A percentile compares a stretch with the other conserved stretches of the same genome.
phyloP scores from a whole-genome alignment of 1,139 yeast genomes.

The Saccharomycopsis phalli region DNA sequence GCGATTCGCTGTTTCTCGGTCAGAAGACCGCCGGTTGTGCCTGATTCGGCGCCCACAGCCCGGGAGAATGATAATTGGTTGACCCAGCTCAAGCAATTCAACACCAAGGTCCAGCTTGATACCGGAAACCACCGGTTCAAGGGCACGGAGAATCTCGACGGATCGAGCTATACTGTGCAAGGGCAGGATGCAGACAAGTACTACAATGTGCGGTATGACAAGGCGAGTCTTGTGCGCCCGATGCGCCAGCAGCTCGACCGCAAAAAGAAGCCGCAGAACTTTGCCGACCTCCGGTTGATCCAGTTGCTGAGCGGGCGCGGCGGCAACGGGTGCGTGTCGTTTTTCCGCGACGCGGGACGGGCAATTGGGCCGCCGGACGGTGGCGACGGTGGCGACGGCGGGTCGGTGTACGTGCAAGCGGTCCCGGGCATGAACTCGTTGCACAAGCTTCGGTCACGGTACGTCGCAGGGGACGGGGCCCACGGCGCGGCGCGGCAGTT shows the following conservation, averaged over 20 bases:
- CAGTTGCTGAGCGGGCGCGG: slow-evolving; percentile 74
- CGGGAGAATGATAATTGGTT: slow-evolving; percentile 41
- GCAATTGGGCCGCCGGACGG: slow-evolving; percentile 95
- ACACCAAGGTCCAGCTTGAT: background rate
- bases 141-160: background rate
- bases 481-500: slow-evolving; percentile 68
- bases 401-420: slow-evolving; percentile 75
- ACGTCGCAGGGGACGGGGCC: slow-evolving; percentile 64
- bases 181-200: background rate
- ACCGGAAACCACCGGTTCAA: no score
- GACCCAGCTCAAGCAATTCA: background rate
- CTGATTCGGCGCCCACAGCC: slow-evolving; percentile 32
- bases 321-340: slow-evolving; percentile 82
- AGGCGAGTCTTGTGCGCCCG: background rate
- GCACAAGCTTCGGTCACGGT: slow-evolving; percentile 57
- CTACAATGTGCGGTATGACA: background rate
- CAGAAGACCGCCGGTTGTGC: slow-evolving; percentile 7
- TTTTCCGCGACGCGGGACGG: slow-evolving; percentile 75
- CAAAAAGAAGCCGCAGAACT: slow-evolving; percentile 20
- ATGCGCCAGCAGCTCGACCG: background rate
- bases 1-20: no score
- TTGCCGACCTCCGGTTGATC: slow-evolving; percentile 59
- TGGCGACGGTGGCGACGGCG: slow-evolving; percentile 96
- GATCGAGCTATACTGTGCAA: background rate
- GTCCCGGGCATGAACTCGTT: slow-evolving; percentile 61